phyloP scores from a whole-genome alignment of 495 filamentous ascomycete genomes.

The Neurospora sp. region DNA sequence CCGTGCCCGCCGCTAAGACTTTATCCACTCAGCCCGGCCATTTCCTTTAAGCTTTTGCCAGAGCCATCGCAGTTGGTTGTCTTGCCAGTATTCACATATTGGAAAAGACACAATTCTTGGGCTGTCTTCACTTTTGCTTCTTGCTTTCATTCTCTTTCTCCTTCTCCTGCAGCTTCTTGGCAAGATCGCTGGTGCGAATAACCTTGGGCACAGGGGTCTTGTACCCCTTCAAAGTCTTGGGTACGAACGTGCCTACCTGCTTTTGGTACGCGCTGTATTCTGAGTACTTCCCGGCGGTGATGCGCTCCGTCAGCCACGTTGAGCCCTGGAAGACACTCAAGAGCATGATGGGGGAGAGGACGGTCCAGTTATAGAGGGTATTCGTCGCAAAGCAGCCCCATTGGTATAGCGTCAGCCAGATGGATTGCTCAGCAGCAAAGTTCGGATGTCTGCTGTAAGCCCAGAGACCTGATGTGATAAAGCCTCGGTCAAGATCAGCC shows the following conservation, averaged over 20 bases:
- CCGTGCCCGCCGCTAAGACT: background rate
- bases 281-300: constrained; percentile 72
- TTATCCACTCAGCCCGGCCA: background rate
- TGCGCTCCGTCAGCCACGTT: constrained; percentile 74
- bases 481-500: constrained; percentile 84
- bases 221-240: constrained; percentile 37
- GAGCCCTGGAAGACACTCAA: constrained; percentile 79
- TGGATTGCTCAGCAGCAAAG: constrained; percentile 82
- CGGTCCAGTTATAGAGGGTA: constrained; percentile 67
- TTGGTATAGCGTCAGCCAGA: constrained; percentile 80
- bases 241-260: constrained; percentile 72
- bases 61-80: background rate
- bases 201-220: constrained; percentile 27
- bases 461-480: constrained; percentile 79
- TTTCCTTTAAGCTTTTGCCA: background rate
- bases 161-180: constrained; percentile 22
- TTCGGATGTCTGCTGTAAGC: constrained; percentile 85
- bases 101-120: background rate
- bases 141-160: constrained; percentile 15
- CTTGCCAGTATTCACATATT: background rate
- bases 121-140: constrained; percentile 24
- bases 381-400: constrained; percentile 72
- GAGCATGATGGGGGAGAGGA: constrained; percentile 57
- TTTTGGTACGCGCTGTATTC: constrained; percentile 82
- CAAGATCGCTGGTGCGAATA: constrained; percentile 38